phyloP scores from a whole-genome alignment of 305 asterid species.

The Solanum hybrid region DNA sequence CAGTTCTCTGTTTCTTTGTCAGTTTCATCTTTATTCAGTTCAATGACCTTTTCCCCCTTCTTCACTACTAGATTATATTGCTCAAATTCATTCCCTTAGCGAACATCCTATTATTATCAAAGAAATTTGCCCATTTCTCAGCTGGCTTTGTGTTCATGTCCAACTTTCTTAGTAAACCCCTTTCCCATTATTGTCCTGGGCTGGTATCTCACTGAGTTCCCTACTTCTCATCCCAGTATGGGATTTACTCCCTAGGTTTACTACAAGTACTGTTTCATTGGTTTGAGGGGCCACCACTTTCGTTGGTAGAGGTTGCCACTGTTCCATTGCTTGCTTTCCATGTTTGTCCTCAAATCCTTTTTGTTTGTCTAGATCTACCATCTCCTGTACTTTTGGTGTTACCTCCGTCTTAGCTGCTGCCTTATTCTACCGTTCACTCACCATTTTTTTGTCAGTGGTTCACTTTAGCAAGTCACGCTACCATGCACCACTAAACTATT shows the following conservation, averaged over 20 bases:
- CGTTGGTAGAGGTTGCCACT: background rate
- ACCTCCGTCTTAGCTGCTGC: background rate
- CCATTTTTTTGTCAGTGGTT: background rate
- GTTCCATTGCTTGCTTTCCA: background rate
- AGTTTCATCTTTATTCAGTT: background rate
- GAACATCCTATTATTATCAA: background rate
- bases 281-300: background rate
- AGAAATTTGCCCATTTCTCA: background rate
- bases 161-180: background rate
- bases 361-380: background rate
- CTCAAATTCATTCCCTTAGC: background rate
- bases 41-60: background rate
- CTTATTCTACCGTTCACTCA: background rate
- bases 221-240: background rate
- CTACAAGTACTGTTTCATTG: background rate
- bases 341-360: background rate
- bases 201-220: background rate
- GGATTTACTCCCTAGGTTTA: background rate
- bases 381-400: background rate
- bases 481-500: background rate
- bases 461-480: background rate
- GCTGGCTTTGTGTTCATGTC: background rate
- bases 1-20: background rate
- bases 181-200: background rate
- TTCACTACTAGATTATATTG: background rate